phyloP scores from a whole-genome alignment of 2,329 filamentous ascomycete species.

The Ramichloridium luteum region DNA sequence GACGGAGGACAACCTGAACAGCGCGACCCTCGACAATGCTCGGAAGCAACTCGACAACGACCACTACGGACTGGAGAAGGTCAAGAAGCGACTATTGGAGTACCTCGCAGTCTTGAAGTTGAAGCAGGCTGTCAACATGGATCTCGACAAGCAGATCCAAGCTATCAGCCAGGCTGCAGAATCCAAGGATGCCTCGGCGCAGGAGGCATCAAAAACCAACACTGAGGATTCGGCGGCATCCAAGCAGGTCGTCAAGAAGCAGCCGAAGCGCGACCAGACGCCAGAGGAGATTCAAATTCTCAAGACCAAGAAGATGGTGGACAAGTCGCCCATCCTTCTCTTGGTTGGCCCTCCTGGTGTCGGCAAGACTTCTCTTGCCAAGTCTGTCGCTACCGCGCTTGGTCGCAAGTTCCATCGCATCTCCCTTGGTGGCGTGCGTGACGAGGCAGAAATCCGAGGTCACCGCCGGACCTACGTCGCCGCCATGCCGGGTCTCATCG shows the following conservation, averaged over 20 bases:
- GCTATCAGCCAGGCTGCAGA: conserved; percentile 35
- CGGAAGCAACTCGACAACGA: conserved; percentile 88
- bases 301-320: conserved; percentile 71
- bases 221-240: conserved; percentile 43
- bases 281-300: conserved; percentile 59
- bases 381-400: conserved; percentile 81
- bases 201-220: conserved; percentile 34
- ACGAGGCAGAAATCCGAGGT: conserved; percentile 92
- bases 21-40: conserved; percentile 64
- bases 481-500: conserved; percentile 94
- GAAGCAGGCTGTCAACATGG: conserved; percentile 80
- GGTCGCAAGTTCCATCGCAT: conserved; percentile 95
- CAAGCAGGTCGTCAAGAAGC: conserved; percentile 23
- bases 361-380: conserved; percentile 89
- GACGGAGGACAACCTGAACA: conserved; percentile 76
- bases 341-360: conserved; percentile 88
- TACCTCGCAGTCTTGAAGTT: conserved; percentile 92
- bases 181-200: conserved; percentile 27
- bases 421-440: conserved; percentile 85
- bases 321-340: conserved; percentile 91
- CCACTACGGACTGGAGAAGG: conserved; percentile 90
- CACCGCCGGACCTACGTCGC: conserved; percentile 94
- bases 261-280: conserved; percentile 11
- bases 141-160: conserved; percentile 65
- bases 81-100: conserved; percentile 91